phyloP scores from a whole-genome alignment of 768 basidiomycete species.

The Termitomyces bulborhizus region DNA sequence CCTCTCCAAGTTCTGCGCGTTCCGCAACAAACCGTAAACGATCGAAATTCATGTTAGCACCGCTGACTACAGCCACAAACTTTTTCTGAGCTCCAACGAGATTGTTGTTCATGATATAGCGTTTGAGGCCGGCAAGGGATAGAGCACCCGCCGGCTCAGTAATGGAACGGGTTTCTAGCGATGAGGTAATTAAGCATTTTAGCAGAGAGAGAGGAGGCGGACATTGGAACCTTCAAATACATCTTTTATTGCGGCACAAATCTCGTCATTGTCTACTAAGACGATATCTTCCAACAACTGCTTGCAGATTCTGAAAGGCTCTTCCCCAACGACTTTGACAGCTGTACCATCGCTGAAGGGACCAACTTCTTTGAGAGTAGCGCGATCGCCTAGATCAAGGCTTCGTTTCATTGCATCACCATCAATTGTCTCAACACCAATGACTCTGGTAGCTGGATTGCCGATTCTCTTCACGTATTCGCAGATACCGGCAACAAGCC shows the following conservation, averaged over 20 bases:
- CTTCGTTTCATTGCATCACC: slow-evolving; percentile 92
- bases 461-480: slow-evolving; percentile 94
- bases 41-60: slow-evolving; percentile 99
- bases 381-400: slow-evolving; percentile 72
- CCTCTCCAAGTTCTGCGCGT: slow-evolving; percentile 95
- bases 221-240: slow-evolving; percentile 81
- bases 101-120: slow-evolving; percentile 74
- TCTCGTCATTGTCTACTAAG: slow-evolving; percentile 88
- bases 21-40: slow-evolving; percentile 97
- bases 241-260: slow-evolving; percentile 98
- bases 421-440: slow-evolving; percentile 93
- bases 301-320: slow-evolving; percentile 90
- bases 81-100: slow-evolving; percentile 79
- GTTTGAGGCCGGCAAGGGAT: slow-evolving; percentile 87
- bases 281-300: slow-evolving; percentile 77
- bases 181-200: not conserved
- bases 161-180: slow-evolving; percentile 85
- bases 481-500: slow-evolving; percentile 83
- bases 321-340: slow-evolving; percentile 91
- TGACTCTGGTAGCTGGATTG: slow-evolving; percentile 70
- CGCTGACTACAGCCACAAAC: slow-evolving; percentile 89
- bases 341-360: slow-evolving; percentile 98
- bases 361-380: slow-evolving; percentile 84
- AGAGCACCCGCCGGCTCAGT: slow-evolving; percentile 97
- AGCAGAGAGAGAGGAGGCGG: not conserved